A percentile compares a stretch with the other conserved stretches of the same genome.
Conservation (phyloP, 169 alveolate species). For the Plasmodium malariae region DNA sequence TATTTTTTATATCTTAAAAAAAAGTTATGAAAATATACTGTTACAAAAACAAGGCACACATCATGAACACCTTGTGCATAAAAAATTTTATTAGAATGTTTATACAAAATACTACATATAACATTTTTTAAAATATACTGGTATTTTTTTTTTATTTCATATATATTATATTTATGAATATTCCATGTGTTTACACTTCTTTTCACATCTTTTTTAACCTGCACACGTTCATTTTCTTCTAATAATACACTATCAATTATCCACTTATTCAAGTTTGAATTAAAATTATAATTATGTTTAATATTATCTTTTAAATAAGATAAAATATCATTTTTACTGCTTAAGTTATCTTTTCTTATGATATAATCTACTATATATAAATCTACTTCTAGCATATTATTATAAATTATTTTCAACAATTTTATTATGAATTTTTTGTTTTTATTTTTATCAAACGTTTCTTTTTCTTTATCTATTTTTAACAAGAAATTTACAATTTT, state of each 20-base stretch:
- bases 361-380: constrained; percentile 67
- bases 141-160: constrained; percentile 69
- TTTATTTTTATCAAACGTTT: constrained; percentile 21
- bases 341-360: constrained; percentile 23
- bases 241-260: constrained; percentile 61
- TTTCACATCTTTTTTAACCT: constrained; percentile 69
- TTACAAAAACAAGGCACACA: constrained; percentile 74
- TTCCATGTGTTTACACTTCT: constrained; percentile 76
- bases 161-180: constrained; percentile 51
- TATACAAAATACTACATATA: constrained; percentile 71
- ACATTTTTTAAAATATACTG: constrained; percentile 73
- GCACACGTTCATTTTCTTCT: constrained; percentile 61
- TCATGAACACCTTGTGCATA: constrained; percentile 77
- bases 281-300: constrained; percentile 51
- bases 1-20: constrained; percentile 60
- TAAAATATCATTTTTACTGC: neutral
- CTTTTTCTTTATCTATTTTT: constrained; percentile 23
- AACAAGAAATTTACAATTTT: constrained; percentile 31
- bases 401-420: constrained; percentile 51
- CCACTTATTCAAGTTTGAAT: constrained; percentile 55
- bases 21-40: constrained; percentile 57
- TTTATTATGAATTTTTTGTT: constrained; percentile 56
- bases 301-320: constrained; percentile 58
- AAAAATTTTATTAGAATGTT: constrained; percentile 64
- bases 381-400: constrained; percentile 54